Percentiles rank a stretch among this genome's conserved stretches.
Evolutionary conservation across 805 yeast species (phyloP).

Genomic region (Soucietia sequanensis): DNA sequence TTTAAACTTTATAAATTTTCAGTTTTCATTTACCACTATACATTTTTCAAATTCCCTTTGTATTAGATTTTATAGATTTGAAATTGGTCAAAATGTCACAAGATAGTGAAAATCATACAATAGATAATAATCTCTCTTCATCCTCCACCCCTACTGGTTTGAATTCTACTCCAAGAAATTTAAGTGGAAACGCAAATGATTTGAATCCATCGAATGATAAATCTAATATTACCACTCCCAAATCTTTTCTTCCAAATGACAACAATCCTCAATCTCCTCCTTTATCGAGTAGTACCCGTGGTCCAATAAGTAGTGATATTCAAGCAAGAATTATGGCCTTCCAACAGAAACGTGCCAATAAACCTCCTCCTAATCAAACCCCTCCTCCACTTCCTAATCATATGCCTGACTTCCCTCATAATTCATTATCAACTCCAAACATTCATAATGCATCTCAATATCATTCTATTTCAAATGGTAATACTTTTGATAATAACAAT

Average conservation of each 20-base stretch:
- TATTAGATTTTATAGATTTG: too few species aligned
- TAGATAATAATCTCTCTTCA: too few species aligned
- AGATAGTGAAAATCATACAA: too few species aligned
- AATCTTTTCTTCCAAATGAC: background rate
- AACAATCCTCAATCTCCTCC: slow-evolving; percentile 5
- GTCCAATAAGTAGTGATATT: slow-evolving; percentile 60
- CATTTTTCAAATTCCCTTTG: too few species aligned
- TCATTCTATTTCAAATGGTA: background rate
- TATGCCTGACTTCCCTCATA: background rate
- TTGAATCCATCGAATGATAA: too few species aligned
- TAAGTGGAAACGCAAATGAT: too few species aligned
- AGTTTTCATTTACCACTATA: too few species aligned
- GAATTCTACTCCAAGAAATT: too few species aligned
- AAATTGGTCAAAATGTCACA: too few species aligned
- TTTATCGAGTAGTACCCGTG: slow-evolving; percentile 8
- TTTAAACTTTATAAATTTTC: too few species aligned
- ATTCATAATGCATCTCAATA: background rate
- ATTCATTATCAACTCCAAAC: background rate
- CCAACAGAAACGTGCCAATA: slow-evolving; percentile 64
- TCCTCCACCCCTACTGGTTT: too few species aligned
- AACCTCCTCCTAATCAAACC: slow-evolving; percentile 3
- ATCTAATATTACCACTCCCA: background rate
- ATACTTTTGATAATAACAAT: too few species aligned
- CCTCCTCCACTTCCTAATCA: background rate
- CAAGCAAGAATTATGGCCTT: slow-evolving; percentile 87